Conservation (phyloP, 1,284 basidiomycete species). For the Cutaneotrichosporon sp. region DNA sequence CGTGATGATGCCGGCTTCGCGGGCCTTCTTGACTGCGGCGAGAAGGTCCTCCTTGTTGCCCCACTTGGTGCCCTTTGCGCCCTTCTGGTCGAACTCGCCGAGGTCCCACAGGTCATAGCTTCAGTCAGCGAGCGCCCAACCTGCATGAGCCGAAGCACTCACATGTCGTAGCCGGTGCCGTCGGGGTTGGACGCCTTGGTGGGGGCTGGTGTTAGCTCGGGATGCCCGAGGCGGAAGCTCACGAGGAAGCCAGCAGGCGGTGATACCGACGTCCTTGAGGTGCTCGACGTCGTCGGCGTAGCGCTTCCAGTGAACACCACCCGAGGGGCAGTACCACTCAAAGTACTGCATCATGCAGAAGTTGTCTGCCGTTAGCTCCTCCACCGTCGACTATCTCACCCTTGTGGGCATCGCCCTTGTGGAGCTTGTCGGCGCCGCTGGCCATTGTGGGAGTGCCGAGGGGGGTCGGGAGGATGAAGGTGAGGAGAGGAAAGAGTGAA, state of each 20-base stretch:
- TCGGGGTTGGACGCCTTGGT: conserved; percentile 50
- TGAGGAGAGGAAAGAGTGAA: neutral
- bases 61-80: conserved; percentile 80
- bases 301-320: conserved; percentile 66
- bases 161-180: conserved; percentile 53
- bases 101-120: conserved; percentile 75
- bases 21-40: conserved; percentile 60
- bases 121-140: conserved; percentile 36
- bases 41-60: conserved; percentile 82
- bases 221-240: conserved; percentile 19
- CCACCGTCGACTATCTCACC: too few species aligned
- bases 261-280: conserved; percentile 76
- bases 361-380: conserved; percentile 36
- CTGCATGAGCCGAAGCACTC: conserved; percentile 23
- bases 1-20: conserved; percentile 47
- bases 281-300: conserved; percentile 69
- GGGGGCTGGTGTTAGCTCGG: conserved; percentile 34
- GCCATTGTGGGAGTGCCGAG: conserved; percentile 10
- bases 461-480: neutral
- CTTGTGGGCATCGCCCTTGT: conserved; percentile 15
- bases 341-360: conserved; percentile 53
- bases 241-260: conserved; percentile 68
- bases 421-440: conserved; percentile 12
- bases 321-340: conserved; percentile 49
- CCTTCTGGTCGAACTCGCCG: conserved; percentile 89